A percentile compares a stretch with the other conserved stretches of the same genome.
These are phyloP conservation scores for Suillus bovinus DNA, from an alignment of 768 basidiomycete genomes.

Conservation along the genomic window DNA sequence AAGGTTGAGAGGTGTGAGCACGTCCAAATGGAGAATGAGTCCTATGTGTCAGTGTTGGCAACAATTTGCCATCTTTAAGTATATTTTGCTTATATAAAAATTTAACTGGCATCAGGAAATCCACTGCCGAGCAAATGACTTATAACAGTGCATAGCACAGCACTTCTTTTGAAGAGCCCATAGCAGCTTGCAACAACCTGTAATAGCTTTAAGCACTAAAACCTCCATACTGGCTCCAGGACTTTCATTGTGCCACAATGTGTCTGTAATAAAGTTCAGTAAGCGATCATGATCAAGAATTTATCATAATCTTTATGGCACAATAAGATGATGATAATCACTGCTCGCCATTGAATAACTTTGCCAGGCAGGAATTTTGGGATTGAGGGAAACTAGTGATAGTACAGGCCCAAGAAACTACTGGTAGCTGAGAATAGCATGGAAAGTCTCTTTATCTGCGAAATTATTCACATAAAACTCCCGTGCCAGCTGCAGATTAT, in stretches of 20 bases:
- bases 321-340: background rate
- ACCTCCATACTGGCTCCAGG: background rate
- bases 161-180: no score
- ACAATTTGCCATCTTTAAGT: no score
- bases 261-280: background rate
- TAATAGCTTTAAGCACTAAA: background rate
- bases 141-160: background rate
- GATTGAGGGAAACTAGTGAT: background rate
- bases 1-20: no score
- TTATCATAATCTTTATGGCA: background rate
- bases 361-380: background rate
- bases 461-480: conserved; percentile 13
- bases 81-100: no score
- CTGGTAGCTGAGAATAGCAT: conserved; percentile 8
- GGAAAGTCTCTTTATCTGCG: conserved; percentile 1
- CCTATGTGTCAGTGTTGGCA: no score
- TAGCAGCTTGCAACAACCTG: background rate
- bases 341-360: background rate
- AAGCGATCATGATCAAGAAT: background rate
- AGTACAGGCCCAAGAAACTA: background rate
- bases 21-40: no score
- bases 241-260: background rate
- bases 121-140: background rate
- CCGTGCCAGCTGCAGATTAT: background rate
- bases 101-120: background rate